Evolutionary conservation across 129 eudicot species (phyloP), one percentile per base, ranked within the genome.

Genomic region (Rutidosis leptorrhynchoides): DNA sequence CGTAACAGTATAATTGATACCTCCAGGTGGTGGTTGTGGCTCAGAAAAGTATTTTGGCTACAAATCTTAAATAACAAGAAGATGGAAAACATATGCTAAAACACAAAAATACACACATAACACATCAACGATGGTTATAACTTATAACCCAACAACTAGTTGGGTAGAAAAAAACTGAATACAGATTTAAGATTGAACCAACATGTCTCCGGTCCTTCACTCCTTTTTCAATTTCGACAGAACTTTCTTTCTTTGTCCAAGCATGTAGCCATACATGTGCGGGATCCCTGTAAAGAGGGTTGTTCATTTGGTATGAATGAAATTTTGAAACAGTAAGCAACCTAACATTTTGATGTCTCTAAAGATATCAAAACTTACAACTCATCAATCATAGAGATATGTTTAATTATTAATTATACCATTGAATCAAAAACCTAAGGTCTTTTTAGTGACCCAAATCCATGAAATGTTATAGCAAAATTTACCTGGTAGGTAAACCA

Each of bases 251-350:
- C 99, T 82, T 73, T 93, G 96, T 28, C 82, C 86, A 70, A 93
- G 85, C 99, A 93, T 93, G 72, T 93, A 89, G 14, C 83, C 81
- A 70, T 86, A 93, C 83, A 89, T 69, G 77, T 86, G 96, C 1
- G 99, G 99, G 57, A 82, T 83, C 26, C 96, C 91, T 88, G 86
- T 83, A 84, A 7, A 33, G 56, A 65, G 57, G 32, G 33, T 26
- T 65, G 78, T 24, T 24, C 56, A 37, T 33, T 11, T 46, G 33
- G 11, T n/a, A n/a, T 28, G 10, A 35, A 62, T 16, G 20, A 12
- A 21, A 20, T 35, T 32, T 40, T 43, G 2, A 59, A 51, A 14
- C 12, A 19, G 37, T 25, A 12, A 56, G 11, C 28, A 53, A 56
- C 52, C 32, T 5, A 32, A 54, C 9, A 15, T 25, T 26, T 58